A percentile compares a stretch with the other conserved stretches of the same genome.
Conservation (phyloP, 306 rosid genomes). For the Canavalia ensiformis region DNA sequence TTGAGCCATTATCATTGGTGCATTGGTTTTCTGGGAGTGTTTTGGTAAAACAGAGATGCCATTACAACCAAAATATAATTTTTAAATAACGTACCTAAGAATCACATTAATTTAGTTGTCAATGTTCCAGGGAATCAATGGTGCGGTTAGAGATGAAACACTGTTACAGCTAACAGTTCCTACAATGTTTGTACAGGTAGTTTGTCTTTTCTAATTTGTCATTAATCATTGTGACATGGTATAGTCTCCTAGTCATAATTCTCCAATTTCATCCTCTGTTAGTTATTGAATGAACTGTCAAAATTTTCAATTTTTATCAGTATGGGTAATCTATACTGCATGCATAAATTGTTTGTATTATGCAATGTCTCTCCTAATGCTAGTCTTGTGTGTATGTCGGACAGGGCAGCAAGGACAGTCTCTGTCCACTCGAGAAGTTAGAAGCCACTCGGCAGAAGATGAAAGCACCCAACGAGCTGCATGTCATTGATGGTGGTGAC, state of each 20-base stretch:
- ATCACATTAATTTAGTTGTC: constrained; percentile 32
- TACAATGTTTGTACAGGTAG: constrained; percentile 89
- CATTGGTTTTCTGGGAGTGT: constrained; percentile 25
- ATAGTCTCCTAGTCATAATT: constrained; percentile 13
- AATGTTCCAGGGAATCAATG: constrained; percentile 75
- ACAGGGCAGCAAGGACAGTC: constrained; percentile 86
- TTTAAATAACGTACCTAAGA: not conserved
- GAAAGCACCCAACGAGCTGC: constrained; percentile 66
- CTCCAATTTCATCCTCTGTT: constrained; percentile 20
- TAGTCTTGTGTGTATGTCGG: constrained; percentile 28
- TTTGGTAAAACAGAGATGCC: constrained; percentile 12
- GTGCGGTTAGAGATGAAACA: constrained; percentile 79
- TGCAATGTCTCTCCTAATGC: constrained; percentile 26
- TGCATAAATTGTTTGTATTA: constrained; percentile 2
- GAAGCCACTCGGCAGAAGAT: constrained; percentile 77
- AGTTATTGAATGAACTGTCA: constrained; percentile 4
- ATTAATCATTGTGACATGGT: not conserved
- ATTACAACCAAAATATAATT: not conserved
- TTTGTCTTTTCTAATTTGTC: constrained; percentile 25
- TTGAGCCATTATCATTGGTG: not conserved
- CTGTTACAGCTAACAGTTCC: constrained; percentile 74
- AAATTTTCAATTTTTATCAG: constrained; percentile 25
- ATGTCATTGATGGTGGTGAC: constrained; percentile 88
- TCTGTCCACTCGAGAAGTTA: constrained; percentile 80
- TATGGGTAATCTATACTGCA: constrained; percentile 15